phyloP scores from a whole-genome alignment of 2,329 filamentous ascomycete species.

The Drechslerella coelobrocha region DNA sequence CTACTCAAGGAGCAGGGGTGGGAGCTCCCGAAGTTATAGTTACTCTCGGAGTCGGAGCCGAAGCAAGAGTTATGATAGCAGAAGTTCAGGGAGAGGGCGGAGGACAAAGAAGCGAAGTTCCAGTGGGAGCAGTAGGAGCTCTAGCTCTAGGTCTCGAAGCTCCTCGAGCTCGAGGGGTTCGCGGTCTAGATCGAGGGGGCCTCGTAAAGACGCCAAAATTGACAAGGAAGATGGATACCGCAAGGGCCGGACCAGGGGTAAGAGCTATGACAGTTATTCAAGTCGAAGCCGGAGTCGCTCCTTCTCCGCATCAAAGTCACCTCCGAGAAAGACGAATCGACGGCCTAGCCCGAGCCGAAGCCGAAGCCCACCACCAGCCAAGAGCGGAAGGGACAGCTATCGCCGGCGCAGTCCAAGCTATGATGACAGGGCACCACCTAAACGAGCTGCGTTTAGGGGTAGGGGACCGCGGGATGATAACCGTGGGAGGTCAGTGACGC shows the following conservation, averaged over 20 bases:
- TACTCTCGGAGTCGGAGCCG: constrained; percentile 52
- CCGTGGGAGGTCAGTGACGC: constrained; percentile 40
- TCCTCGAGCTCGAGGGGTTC: constrained; percentile 62
- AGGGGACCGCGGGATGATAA: constrained; percentile 37
- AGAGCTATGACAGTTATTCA: constrained; percentile 55
- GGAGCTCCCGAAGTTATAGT: constrained; percentile 48
- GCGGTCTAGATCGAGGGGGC: constrained; percentile 42
- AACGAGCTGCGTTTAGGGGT: constrained; percentile 1
- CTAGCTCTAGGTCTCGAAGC: constrained; percentile 61
- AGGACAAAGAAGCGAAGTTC: constrained; percentile 30
- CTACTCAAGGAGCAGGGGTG: constrained; percentile 34
- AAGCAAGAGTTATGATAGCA: constrained; percentile 51
- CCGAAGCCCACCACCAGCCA: constrained; percentile 38
- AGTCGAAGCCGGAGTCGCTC: constrained; percentile 56
- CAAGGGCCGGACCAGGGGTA: constrained; percentile 58
- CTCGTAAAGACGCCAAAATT: constrained; percentile 21
- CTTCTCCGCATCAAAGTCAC: constrained; percentile 28
- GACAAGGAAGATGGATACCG: constrained; percentile 19
- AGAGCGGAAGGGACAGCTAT: constrained; percentile 32
- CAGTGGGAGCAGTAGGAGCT: constrained; percentile 25
- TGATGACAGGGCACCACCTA: constrained; percentile 25
- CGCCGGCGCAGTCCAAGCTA: constrained; percentile 40
- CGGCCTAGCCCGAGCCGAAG: constrained; percentile 44
- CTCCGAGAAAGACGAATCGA: constrained; percentile 32
- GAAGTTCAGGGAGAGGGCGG: constrained; percentile 62